Evolutionary conservation across 805 yeast species (phyloP), one percentile per base, ranked within the genome.

Genomic region (Starmerella tilneyi): DNA sequence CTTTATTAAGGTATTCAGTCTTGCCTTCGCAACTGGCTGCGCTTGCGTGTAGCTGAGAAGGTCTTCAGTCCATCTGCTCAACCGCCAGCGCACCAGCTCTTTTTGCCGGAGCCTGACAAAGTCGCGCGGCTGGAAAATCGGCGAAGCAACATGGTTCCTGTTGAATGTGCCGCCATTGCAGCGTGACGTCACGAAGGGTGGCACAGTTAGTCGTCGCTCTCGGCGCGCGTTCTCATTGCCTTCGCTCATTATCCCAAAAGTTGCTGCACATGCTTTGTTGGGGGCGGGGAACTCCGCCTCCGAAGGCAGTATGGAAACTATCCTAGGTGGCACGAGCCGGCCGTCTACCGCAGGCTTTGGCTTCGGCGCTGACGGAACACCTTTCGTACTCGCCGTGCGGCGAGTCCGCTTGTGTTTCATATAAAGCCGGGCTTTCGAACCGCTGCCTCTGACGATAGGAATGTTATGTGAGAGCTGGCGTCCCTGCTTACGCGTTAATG

Each of bases 381-480:
- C 19, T 21, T 15, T 21, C 15, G 11, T 16, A 15, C 30, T n/a
- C 30, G 13, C 30, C 29, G 16, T 3, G 40, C 30, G 40, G 29
- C 30, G 40, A 9, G 40, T 21, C 19, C 40, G 40, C 30, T 36
- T 28, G 30, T 36, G 30, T 16, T 36, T 36, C 40, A 36, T 36
- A 3, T 12, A 6, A 13, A 15, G 8, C 12, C 12, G 3, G 13
- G 3, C 7, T 11, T 28, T 12, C 30, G n/a, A n/a, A n/a, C n/a
- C n/a, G n/a, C n/a, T n/a, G n/a, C n/a, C n/a, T n/a, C n/a, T n/a
- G n/a, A n/a, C n/a, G n/a, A n/a, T n/a, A n/a, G n/a, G n/a, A n/a
- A n/a, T n/a, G n/a, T n/a, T n/a, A n/a, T n/a, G n/a, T n/a, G n/a
- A n/a, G n/a, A n/a, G n/a, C n/a, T n/a, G n/a, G n/a, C n/a, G n/a